phyloP scores from a whole-genome alignment of 2,329 filamentous ascomycete species.

The Periconia sp. region DNA sequence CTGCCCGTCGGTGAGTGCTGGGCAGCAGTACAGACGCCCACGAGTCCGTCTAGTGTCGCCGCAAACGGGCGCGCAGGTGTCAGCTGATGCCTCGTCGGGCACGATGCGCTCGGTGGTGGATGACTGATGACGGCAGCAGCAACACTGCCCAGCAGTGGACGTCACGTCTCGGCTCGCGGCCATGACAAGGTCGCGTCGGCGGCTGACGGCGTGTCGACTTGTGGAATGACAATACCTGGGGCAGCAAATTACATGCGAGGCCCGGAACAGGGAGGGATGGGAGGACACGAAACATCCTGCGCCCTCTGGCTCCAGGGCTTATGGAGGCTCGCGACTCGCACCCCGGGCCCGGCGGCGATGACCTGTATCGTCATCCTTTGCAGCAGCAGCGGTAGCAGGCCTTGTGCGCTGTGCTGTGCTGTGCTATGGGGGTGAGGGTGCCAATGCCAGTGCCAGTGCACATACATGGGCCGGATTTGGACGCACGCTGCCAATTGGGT shows the following conservation, averaged over 20 bases:
- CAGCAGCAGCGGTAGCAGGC: no score
- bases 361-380: slow-evolving; percentile 25
- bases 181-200: slow-evolving; percentile 23
- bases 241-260: slow-evolving; percentile 39
- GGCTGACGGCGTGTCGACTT: slow-evolving; percentile 28
- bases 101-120: slow-evolving; percentile 12
- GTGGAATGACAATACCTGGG: slow-evolving; percentile 28
- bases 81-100: slow-evolving; percentile 34
- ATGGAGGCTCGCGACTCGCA: slow-evolving; percentile 74
- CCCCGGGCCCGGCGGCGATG: slow-evolving; percentile 56
- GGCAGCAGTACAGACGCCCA: slow-evolving; percentile 16
- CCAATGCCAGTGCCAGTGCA: no score
- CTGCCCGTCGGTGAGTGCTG: slow-evolving; percentile 7
- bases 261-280: slow-evolving; percentile 21
- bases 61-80: slow-evolving; percentile 26
- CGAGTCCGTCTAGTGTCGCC: background rate
- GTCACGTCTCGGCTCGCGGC: slow-evolving; percentile 27
- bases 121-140: slow-evolving; percentile 23
- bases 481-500: background rate
- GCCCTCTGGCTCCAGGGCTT: slow-evolving; percentile 26
- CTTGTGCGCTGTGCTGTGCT: no score
- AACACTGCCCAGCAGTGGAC: slow-evolving; percentile 1
- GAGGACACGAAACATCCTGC: slow-evolving; percentile 34
- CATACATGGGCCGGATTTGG: no score
- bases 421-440: no score